Percentiles rank a stretch among this genome's conserved stretches.
Conservation (phyloP, 306 rosid species). For the Cicer yamashitae region DNA sequence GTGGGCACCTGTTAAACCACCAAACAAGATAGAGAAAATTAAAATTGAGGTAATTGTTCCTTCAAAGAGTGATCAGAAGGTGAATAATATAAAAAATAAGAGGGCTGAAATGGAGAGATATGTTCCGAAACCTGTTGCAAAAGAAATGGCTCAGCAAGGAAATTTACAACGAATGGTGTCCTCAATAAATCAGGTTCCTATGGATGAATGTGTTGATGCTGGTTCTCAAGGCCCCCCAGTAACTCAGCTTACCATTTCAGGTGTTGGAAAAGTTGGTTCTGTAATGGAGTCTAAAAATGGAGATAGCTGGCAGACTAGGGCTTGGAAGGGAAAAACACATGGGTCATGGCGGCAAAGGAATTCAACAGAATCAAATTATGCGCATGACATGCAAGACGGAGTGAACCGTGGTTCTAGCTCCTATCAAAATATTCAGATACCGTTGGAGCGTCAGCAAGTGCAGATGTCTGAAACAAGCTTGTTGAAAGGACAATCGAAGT, state of each 20-base stretch:
- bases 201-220: slow-evolving; percentile 56
- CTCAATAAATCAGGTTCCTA: slow-evolving; percentile 53
- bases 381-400: slow-evolving; percentile 60
- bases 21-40: slow-evolving; percentile 65
- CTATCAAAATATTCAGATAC: slow-evolving; percentile 49
- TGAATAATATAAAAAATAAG: slow-evolving; percentile 71
- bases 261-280: slow-evolving; percentile 54
- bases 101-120: slow-evolving; percentile 96
- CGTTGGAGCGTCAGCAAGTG: slow-evolving; percentile 51
- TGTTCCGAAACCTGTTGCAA: slow-evolving; percentile 93
- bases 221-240: slow-evolving; percentile 50
- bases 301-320: slow-evolving; percentile 63
- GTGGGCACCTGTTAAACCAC: slow-evolving; percentile 94
- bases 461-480: slow-evolving; percentile 49
- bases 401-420: slow-evolving; percentile 48
- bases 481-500: slow-evolving; percentile 57
- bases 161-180: slow-evolving; percentile 51
- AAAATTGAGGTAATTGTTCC: slow-evolving; percentile 58
- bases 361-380: slow-evolving; percentile 49
- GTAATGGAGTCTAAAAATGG: slow-evolving; percentile 63
- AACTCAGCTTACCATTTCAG: slow-evolving; percentile 47
- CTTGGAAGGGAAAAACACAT: slow-evolving; percentile 68
- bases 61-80: slow-evolving; percentile 65
- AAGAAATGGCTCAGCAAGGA: slow-evolving; percentile 95
- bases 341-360: slow-evolving; percentile 82